A percentile compares a stretch with the other conserved stretches of the same genome.
phyloP scores from a whole-genome alignment of 2,329 filamentous ascomycete genomes.

The Xylariaceae sp. region DNA sequence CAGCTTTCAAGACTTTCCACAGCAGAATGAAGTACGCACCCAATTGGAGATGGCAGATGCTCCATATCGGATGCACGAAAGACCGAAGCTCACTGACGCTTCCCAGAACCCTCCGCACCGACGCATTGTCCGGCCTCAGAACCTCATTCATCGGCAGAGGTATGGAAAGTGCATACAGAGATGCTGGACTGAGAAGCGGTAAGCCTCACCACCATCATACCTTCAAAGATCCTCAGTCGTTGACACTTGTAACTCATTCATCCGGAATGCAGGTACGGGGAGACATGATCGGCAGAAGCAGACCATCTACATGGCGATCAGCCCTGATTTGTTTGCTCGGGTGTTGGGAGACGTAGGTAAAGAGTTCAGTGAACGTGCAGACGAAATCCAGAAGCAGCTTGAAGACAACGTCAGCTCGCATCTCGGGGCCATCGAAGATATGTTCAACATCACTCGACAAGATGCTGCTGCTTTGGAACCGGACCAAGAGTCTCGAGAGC shows the following conservation, averaged over 20 bases:
- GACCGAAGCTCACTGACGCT: background rate
- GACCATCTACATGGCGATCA: slow-evolving; percentile 32
- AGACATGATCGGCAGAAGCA: slow-evolving; percentile 32
- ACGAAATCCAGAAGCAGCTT: slow-evolving; percentile 24
- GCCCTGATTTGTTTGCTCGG: slow-evolving; percentile 29
- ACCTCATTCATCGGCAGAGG: slow-evolving; percentile 36
- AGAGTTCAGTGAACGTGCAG: slow-evolving; percentile 18
- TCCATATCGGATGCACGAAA: background rate
- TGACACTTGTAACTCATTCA: background rate
- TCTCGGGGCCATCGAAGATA: slow-evolving; percentile 27
- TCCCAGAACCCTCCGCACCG: slow-evolving; percentile 32
- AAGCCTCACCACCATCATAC: slow-evolving; percentile 7
- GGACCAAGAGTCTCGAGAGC: slow-evolving; percentile 33
- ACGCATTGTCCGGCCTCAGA: slow-evolving; percentile 34
- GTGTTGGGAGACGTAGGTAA: slow-evolving; percentile 29
- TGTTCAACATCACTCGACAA: slow-evolving; percentile 34
- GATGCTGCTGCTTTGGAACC: slow-evolving; percentile 36
- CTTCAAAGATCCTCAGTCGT: background rate
- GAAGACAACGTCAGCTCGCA: slow-evolving; percentile 19
- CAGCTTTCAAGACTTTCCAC: slow-evolving; percentile 25
- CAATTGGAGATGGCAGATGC: slow-evolving; percentile 3
- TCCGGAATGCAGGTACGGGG: slow-evolving; percentile 29
- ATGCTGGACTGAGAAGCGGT: slow-evolving; percentile 33
- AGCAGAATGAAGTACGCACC: slow-evolving; percentile 11
- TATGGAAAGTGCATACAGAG: slow-evolving; percentile 35